A percentile compares a stretch with the other conserved stretches of the same genome.
phyloP scores from a whole-genome alignment of 225 moss, liverwort and hornwort species.

The Neckera pumila region DNA sequence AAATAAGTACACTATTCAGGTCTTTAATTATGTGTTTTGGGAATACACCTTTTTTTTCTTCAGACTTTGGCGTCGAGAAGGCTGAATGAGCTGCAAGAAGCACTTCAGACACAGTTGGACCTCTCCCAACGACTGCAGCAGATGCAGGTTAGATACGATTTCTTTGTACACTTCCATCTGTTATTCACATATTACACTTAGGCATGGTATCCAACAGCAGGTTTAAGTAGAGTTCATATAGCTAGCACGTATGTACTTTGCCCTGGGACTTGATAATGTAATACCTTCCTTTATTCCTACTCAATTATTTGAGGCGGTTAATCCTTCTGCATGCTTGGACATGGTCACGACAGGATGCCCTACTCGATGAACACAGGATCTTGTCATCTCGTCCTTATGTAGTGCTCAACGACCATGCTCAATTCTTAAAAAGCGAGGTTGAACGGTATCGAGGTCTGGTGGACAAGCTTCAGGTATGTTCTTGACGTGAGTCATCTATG shows the following conservation, averaged over 20 bases:
- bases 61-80: conserved; percentile 75
- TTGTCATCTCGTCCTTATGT: conserved; percentile 76
- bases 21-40: neutral
- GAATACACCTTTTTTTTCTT: neutral
- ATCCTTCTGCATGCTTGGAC: neutral
- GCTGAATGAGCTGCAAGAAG: conserved; percentile 78
- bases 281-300: neutral
- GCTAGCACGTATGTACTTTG: neutral
- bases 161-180: neutral
- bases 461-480: conserved; percentile 77
- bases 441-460: conserved; percentile 52
- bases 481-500: neutral
- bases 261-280: neutral
- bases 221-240: neutral
- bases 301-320: neutral
- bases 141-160: conserved; percentile 53
- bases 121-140: conserved; percentile 74
- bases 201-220: neutral
- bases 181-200: neutral
- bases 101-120: conserved; percentile 69
- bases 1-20: too few species aligned
- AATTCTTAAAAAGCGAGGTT: conserved; percentile 53
- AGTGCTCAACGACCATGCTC: conserved; percentile 65
- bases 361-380: conserved; percentile 75
- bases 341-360: conserved; percentile 38